Evolutionary conservation across 1,284 basidiomycete genomes (phyloP), one percentile per base, ranked within the genome.

Genomic region (Polyporus tsugae): DNA sequence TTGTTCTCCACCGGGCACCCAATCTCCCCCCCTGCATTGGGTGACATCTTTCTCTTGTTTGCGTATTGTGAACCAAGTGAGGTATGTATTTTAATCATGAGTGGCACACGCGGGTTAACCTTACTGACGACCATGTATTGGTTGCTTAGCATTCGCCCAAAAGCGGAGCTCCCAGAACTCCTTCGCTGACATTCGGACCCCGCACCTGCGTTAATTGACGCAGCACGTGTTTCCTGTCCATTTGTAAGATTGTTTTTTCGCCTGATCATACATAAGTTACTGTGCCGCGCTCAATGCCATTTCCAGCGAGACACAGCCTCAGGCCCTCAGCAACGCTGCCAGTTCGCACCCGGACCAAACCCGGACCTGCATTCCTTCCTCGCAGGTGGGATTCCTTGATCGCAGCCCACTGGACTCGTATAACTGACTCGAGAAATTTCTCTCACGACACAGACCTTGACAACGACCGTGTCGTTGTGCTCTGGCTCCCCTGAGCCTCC

Each of bases 301-400:
- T 19, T 49, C 46, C 46, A 49, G 29, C 22, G 46, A 49, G 22
- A 25, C 46, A 49, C 13, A 41, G 46, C 10, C 46, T 25, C 22
- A 17, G 11, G 15, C 22, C 10, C 46, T 25, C 22, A 17, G 11
- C 10, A 13, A 35, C 29, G 19, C n/a, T 10, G 0, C 22, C 7
- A 10, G 10, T 49, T 55, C 29, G 7, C 53, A 29, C 53, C 33
- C 53, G 15, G 17, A 29, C 6, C 29, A 6, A 33, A 29, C 53
- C 33, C 53, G 15, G 17, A 29, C 6, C 39, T 39, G 17, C 36
- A 2, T 36, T 11, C 58, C 92, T n/a, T 29, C 10, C 58, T 38
- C 19, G 10, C 58, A 22, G 19, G 58, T 60, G 22, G 6, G 11
- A 19, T 60, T 29, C 58, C 22, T 22, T 55, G 53, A 55, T 55